These are phyloP conservation scores for Eutrema heterophyllum DNA, from an alignment of 345 rosid genomes.

Conservation along the genomic window DNA sequence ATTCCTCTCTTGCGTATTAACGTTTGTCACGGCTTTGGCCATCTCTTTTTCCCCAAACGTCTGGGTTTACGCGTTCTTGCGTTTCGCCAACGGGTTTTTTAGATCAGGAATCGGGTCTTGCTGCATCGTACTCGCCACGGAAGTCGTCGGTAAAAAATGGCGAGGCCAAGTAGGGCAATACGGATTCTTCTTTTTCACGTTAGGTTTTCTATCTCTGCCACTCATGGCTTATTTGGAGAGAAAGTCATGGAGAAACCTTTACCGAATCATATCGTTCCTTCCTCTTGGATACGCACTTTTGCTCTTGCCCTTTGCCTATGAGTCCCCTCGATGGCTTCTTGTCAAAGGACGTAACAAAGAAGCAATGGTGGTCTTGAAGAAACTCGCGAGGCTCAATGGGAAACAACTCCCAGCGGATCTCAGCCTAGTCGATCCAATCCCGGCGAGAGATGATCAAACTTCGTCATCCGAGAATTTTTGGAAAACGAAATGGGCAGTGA, in stretches of 20 bases:
- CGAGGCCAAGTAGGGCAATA: conserved; percentile 73
- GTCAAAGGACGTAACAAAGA: conserved; percentile 48
- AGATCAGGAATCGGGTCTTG: conserved; percentile 63
- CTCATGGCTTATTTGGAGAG: conserved; percentile 53
- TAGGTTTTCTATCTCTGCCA: conserved; percentile 66
- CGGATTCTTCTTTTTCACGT: conserved; percentile 70
- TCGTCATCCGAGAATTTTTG: conserved; percentile 40
- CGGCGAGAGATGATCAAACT: not conserved
- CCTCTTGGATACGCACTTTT: conserved; percentile 48
- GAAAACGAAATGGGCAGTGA: conserved; percentile 61
- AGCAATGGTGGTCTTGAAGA: conserved; percentile 45
- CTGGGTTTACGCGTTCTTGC: conserved; percentile 59
- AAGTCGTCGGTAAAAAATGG: conserved; percentile 67
- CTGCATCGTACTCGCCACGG: conserved; percentile 68
- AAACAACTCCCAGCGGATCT: conserved; percentile 45
- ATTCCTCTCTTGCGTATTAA: conserved; percentile 42
- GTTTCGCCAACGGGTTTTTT: conserved; percentile 57
- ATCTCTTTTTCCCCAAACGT: conserved; percentile 69
- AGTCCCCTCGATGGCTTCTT: conserved; percentile 81
- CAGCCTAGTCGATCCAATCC: conserved; percentile 33
- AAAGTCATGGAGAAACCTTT: conserved; percentile 52
- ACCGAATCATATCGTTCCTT: conserved; percentile 43
- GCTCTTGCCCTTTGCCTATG: conserved; percentile 47
- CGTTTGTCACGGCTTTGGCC: conserved; percentile 48
- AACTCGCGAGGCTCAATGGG: conserved; percentile 46